These are phyloP conservation scores for Syzygium malaccense DNA, from an alignment of 441 rosid species.

Conservation along the genomic window DNA sequence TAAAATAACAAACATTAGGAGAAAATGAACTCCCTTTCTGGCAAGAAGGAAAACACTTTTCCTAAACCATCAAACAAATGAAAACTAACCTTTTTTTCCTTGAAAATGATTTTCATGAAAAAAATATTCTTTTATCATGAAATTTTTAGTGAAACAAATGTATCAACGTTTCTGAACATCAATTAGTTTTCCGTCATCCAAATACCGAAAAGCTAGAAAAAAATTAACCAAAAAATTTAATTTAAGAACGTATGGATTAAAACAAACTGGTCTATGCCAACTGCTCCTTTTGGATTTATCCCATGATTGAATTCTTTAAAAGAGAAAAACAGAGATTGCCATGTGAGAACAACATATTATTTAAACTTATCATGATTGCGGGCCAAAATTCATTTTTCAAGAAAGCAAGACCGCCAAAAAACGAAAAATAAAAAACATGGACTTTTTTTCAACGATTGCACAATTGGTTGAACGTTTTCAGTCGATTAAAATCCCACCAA, in stretches of 20 bases:
- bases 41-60: not conserved
- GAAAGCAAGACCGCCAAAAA: not conserved
- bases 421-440: not conserved
- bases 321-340: not conserved
- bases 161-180: rapidly evolving
- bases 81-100: not conserved
- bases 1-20: not conserved
- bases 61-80: not conserved
- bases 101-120: not conserved
- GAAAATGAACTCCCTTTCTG: rapidly evolving
- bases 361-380: not conserved
- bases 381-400: not conserved
- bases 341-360: not conserved
- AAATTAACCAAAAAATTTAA: rapidly evolving
- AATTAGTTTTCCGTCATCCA: rapidly evolving
- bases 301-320: not conserved
- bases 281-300: not conserved
- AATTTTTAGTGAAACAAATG: not conserved
- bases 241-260: not conserved
- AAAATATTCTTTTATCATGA: not conserved
- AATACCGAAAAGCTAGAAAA: rapidly evolving
- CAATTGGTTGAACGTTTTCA: not conserved
- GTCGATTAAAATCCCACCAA: not conserved
- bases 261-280: not conserved
- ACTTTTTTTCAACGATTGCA: not conserved